Percentiles rank a stretch among this genome's conserved stretches.
Conservation (phyloP, 352 stramenopile species). For the Globisporangium canariense region DNA sequence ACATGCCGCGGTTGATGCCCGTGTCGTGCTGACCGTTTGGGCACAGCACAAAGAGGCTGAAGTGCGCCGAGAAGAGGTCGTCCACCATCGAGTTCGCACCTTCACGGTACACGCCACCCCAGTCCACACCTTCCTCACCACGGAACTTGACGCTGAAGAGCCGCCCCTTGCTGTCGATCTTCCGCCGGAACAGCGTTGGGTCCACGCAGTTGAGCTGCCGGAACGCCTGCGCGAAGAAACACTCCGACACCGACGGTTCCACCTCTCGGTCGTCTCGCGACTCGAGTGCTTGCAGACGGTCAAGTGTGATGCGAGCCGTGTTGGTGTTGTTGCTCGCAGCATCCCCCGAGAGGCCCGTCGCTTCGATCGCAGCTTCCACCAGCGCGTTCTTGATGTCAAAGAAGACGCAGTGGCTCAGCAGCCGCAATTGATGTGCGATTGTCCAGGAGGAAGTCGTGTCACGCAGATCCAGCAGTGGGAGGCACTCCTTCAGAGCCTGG, state of each 20-base stretch:
- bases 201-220: slow-evolving; percentile 86
- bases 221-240: slow-evolving; percentile 94
- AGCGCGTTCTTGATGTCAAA: slow-evolving; percentile 82
- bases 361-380: slow-evolving; percentile 79
- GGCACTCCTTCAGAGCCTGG: slow-evolving; percentile 54
- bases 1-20: slow-evolving; percentile 83
- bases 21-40: slow-evolving; percentile 87
- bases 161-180: slow-evolving; percentile 87
- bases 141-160: slow-evolving; percentile 89
- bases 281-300: slow-evolving; percentile 81
- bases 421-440: slow-evolving; percentile 61
- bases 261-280: slow-evolving; percentile 86
- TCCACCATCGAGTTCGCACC: slow-evolving; percentile 88
- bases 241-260: slow-evolving; percentile 86
- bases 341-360: slow-evolving; percentile 57
- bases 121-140: slow-evolving; percentile 87
- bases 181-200: slow-evolving; percentile 75
- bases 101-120: slow-evolving; percentile 87
- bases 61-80: slow-evolving; percentile 83
- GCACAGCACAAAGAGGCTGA: slow-evolving; percentile 82
- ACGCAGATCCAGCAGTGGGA: slow-evolving; percentile 74
- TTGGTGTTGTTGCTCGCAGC: slow-evolving; percentile 46
- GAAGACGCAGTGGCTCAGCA: slow-evolving; percentile 84
- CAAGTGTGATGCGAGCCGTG: slow-evolving; percentile 79
- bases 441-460: slow-evolving; percentile 72